phyloP scores from a whole-genome alignment of 129 eudicot species.

The Dittrichia graveolens region DNA sequence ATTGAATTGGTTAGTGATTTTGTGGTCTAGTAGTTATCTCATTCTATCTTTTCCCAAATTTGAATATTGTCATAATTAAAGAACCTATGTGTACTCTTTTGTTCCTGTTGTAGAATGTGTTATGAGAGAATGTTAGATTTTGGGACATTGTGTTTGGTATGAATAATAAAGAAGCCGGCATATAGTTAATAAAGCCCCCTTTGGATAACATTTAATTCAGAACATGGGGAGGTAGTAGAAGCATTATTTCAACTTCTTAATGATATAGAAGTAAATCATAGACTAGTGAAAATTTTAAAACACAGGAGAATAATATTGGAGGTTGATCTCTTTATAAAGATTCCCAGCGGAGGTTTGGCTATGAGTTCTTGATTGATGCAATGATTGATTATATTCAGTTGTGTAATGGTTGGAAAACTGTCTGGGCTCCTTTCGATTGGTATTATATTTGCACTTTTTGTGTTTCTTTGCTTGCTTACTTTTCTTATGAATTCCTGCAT shows the following conservation, averaged over 20 bases:
- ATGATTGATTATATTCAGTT: neutral
- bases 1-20: conserved; percentile 26
- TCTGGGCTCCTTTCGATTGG: too few relatives aligned
- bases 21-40: neutral
- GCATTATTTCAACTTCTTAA: too few relatives aligned
- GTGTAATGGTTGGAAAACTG: neutral
- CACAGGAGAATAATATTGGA: neutral
- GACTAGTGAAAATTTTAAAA: neutral
- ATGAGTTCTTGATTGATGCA: conserved; percentile 9
- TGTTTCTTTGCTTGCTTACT: neutral
- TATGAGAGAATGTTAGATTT: neutral
- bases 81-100: conserved; percentile 7
- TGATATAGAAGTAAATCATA: too few relatives aligned
- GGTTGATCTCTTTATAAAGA: conserved; percentile 1
- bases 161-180: neutral
- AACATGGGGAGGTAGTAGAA: too few relatives aligned
- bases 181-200: neutral
- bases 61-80: neutral
- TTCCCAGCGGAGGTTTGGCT: neutral
- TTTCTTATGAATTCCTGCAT: neutral
- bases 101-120: conserved; percentile 19
- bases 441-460: neutral
- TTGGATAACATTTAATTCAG: too few relatives aligned
- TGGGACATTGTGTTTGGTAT: conserved; percentile 1
- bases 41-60: neutral